Evolutionary conservation across 2,329 filamentous ascomycete genomes (phyloP).

Genomic region (Pseudocercospora fijiensis): DNA sequence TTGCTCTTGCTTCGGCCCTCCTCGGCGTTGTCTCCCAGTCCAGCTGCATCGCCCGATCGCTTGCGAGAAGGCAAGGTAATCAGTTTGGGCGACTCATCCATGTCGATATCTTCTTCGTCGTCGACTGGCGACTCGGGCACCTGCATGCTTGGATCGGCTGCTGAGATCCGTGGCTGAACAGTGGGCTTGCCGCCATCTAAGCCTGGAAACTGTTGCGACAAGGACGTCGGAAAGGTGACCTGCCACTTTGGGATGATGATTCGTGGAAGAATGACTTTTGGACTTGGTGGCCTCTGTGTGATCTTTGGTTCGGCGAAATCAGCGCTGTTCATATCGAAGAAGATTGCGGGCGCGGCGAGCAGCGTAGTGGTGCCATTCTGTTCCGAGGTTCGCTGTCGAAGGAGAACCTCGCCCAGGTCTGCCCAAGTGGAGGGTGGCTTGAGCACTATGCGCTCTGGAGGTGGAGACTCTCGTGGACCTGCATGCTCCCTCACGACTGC

Average conservation of each 20-base stretch:
- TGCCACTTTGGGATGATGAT: conserved; percentile 9
- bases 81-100: conserved; percentile 36
- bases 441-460: conserved; percentile 26
- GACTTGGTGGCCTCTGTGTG: conserved; percentile 8
- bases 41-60: conserved; percentile 60
- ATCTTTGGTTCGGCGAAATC: background rate
- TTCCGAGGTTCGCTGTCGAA: conserved; percentile 33
- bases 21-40: conserved; percentile 58
- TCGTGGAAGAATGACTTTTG: conserved; percentile 10
- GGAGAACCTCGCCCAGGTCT: conserved; percentile 35
- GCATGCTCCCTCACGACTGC: conserved; percentile 13
- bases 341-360: conserved; percentile 29
- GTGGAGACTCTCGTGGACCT: background rate
- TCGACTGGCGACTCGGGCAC: conserved; percentile 25
- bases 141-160: conserved; percentile 31
- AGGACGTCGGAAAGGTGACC: conserved; percentile 18
- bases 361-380: conserved; percentile 27
- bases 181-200: conserved; percentile 34
- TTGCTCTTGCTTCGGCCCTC: conserved; percentile 60
- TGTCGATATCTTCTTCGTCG: conserved; percentile 37
- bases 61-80: conserved; percentile 51
- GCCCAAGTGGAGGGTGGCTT: conserved; percentile 35
- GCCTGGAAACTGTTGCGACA: conserved; percentile 37
- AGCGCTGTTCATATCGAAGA: conserved; percentile 27
- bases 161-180: conserved; percentile 34